Evolutionary conservation across 2,329 filamentous ascomycete species (phyloP).

Genomic region (Fusarium drepaniforme): DNA sequence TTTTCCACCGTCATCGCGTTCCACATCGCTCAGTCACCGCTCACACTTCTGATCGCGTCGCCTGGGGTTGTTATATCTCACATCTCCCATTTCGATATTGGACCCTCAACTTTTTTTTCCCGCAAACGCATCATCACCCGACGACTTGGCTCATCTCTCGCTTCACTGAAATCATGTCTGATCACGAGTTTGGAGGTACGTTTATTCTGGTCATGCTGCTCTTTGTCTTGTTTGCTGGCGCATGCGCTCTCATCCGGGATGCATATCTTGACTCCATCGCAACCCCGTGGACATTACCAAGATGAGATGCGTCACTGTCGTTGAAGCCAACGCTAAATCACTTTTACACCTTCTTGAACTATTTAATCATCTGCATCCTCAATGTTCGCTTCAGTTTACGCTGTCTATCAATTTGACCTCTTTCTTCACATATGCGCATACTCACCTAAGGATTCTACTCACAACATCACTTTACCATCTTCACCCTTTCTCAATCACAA

Average conservation of each 20-base stretch:
- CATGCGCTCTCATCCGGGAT: neutral
- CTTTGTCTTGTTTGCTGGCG: constrained; percentile 13
- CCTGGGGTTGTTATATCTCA: constrained; percentile 24
- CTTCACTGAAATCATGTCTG: constrained; percentile 64
- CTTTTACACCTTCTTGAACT: neutral
- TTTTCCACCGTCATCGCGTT: constrained; percentile 15
- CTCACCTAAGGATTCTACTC: neutral
- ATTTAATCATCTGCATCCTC: constrained; percentile 6
- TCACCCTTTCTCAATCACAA: neutral
- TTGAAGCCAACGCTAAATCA: neutral
- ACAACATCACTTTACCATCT: constrained; percentile 22
- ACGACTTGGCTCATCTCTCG: constrained; percentile 4
- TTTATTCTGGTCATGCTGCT: constrained; percentile 29
- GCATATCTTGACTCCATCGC: constrained; percentile 2
- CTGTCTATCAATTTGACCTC: constrained; percentile 1
- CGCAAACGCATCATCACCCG: constrained; percentile 21
- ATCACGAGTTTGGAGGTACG: constrained; percentile 75
- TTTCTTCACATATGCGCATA: neutral
- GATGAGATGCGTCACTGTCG: constrained; percentile 25
- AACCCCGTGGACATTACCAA: constrained; percentile 11
- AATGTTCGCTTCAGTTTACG: neutral
- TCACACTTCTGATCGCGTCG: constrained; percentile 25
- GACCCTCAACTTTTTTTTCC: constrained; percentile 13
- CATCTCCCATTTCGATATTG: neutral
- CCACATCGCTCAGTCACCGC: constrained; percentile 16